phyloP scores from a whole-genome alignment of 2,329 filamentous ascomycete genomes.

The Aspergillus thermomutatus region DNA sequence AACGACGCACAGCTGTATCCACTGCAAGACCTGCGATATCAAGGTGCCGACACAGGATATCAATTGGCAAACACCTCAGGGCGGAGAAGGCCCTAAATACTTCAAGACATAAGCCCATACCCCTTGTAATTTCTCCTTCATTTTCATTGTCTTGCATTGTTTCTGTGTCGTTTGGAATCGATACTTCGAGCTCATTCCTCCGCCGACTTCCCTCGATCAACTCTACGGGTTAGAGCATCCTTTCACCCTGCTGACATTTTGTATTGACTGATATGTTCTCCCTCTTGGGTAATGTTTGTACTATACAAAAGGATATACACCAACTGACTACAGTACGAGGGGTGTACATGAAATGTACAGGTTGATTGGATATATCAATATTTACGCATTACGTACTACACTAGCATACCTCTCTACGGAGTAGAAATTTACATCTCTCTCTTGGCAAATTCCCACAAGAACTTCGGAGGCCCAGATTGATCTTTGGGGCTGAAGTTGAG shows the following conservation, averaged over 20 bases:
- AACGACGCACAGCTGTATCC: conserved; percentile 70
- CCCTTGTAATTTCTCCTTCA: neutral
- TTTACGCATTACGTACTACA: neutral
- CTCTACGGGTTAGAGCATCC: neutral
- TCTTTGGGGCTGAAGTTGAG: neutral
- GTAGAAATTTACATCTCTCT: neutral
- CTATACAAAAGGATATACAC: neutral
- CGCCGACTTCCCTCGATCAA: neutral
- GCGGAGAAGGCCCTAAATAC: conserved; percentile 72
- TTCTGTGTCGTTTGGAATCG: neutral
- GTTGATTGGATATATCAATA: neutral
- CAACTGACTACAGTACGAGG: neutral
- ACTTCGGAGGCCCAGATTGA: neutral
- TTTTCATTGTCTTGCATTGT: neutral
- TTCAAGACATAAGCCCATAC: conserved; percentile 49
- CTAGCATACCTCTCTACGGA: neutral
- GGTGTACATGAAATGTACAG: neutral
- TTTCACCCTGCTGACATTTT: neutral
- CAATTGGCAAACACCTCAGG: conserved; percentile 93
- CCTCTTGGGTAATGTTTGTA: neutral
- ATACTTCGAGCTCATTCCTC: neutral
- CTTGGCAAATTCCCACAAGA: neutral
- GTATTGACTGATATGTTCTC: neutral
- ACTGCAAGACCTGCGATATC: conserved; percentile 99
- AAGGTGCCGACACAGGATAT: conserved; percentile 97